Evolutionary conservation across 2,329 filamentous ascomycete species (phyloP).

Genomic region (Diaporthe aspalathi): DNA sequence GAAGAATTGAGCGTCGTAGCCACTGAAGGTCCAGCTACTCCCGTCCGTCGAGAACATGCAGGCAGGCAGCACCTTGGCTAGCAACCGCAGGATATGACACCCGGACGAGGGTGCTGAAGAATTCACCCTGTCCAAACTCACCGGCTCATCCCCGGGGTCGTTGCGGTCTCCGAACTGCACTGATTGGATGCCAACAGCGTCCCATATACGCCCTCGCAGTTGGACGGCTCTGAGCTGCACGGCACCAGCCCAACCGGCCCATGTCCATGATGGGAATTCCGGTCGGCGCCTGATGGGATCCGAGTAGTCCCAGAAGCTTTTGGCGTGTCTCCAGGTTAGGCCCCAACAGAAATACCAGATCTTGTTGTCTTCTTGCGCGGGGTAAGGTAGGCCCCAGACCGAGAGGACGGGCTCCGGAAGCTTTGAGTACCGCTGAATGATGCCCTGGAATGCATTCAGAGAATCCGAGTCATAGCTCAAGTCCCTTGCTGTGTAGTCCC

Average conservation of each 20-base stretch:
- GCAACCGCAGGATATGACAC: no score
- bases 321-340: neutral
- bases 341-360: neutral
- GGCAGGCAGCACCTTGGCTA: no score
- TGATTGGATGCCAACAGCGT: neutral
- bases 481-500: neutral
- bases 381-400: neutral
- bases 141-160: no score
- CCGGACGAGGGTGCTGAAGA: no score
- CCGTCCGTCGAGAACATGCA: no score
- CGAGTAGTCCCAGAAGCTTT: neutral
- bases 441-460: neutral
- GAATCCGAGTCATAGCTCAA: neutral
- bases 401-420: neutral
- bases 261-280: neutral
- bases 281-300: neutral
- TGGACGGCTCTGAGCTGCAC: neutral
- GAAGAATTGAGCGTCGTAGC: no score
- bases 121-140: no score
- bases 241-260: neutral
- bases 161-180: neutral
- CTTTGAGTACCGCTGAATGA: neutral
- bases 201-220: no score
- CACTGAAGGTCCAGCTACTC: no score
- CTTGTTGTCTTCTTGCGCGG: neutral